phyloP scores from a whole-genome alignment of 352 stramenopile genomes.

The Phytophthora syringae region DNA sequence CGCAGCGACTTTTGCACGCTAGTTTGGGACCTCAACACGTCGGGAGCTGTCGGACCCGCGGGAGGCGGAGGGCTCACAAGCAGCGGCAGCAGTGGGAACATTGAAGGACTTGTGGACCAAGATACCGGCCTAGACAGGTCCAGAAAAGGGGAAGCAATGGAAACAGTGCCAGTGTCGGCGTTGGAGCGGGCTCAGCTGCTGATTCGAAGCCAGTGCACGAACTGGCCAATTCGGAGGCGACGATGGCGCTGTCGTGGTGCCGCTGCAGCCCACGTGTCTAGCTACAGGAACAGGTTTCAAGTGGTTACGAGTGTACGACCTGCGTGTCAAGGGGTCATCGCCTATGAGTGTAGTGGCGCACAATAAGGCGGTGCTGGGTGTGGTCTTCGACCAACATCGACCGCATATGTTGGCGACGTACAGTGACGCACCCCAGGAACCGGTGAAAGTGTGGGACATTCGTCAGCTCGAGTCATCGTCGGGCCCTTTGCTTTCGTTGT shows the following conservation, averaged over 20 bases:
- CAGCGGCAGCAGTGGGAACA: slow-evolving; percentile 29
- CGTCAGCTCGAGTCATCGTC: slow-evolving; percentile 74
- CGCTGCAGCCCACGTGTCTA: slow-evolving; percentile 79
- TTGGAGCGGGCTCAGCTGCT: slow-evolving; percentile 25
- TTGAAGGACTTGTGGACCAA: slow-evolving; percentile 41
- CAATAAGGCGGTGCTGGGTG: slow-evolving; percentile 84
- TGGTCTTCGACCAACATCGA: slow-evolving; percentile 83
- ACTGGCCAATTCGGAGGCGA: slow-evolving; percentile 85
- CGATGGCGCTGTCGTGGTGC: slow-evolving; percentile 83
- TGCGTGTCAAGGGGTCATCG: slow-evolving; percentile 60
- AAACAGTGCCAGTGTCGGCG: slow-evolving; percentile 25
- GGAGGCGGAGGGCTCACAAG: slow-evolving; percentile 14
- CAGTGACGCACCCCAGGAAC: slow-evolving; percentile 81
- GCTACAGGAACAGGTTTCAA: slow-evolving; percentile 88
- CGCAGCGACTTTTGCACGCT: slow-evolving; percentile 86
- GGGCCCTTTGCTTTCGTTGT: slow-evolving; percentile 72
- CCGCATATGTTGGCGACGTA: slow-evolving; percentile 87
- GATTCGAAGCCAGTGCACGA: slow-evolving; percentile 77
- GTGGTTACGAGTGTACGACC: slow-evolving; percentile 88
- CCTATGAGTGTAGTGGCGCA: slow-evolving; percentile 85
- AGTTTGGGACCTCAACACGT: slow-evolving; percentile 83
- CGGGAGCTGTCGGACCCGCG: slow-evolving; percentile 12
- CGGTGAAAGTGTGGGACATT: slow-evolving; percentile 90
- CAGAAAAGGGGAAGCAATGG: slow-evolving; percentile 36
- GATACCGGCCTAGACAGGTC: slow-evolving; percentile 30